A percentile compares a stretch with the other conserved stretches of the same genome.
Evolutionary conservation across 495 filamentous ascomycete genomes (phyloP).

Genomic region (Aspergillus coremiiformis): DNA sequence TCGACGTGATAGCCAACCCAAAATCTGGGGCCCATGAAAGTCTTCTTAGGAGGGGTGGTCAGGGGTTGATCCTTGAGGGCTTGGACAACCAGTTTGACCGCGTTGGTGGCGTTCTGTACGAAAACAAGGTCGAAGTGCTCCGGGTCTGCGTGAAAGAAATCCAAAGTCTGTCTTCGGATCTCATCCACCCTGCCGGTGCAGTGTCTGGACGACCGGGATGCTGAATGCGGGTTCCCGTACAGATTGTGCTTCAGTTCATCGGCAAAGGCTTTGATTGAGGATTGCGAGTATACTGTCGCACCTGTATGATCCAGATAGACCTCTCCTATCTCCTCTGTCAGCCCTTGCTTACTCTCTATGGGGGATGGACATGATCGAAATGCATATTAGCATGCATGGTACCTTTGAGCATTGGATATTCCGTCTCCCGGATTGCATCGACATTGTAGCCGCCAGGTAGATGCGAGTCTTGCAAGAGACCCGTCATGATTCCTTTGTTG

Average conservation of each 20-base stretch:
- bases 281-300: slow-evolving; percentile 62
- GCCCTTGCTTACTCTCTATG: too few species aligned
- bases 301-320: slow-evolving; percentile 69
- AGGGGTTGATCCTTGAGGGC: slow-evolving; percentile 22
- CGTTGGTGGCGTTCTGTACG: slow-evolving; percentile 60
- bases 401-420: slow-evolving; percentile 5
- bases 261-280: slow-evolving; percentile 35
- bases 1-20: slow-evolving; percentile 73
- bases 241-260: slow-evolving; percentile 52
- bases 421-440: neutral
- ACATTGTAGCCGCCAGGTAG: neutral
- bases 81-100: slow-evolving; percentile 58
- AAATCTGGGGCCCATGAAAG: slow-evolving; percentile 19
- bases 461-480: neutral
- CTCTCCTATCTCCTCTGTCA: too few species aligned
- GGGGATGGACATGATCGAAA: too few species aligned
- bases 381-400: too few species aligned
- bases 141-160: slow-evolving; percentile 56
- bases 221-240: slow-evolving; percentile 72
- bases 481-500: neutral
- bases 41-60: neutral
- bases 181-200: slow-evolving; percentile 54
- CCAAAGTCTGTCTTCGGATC: slow-evolving; percentile 49
- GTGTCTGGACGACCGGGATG: slow-evolving; percentile 54
- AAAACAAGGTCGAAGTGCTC: slow-evolving; percentile 63